Base-by-base conservation (phyloP, 2,329 filamentous ascomycete genomes). In the Alternaria brassicicola region DNA sequence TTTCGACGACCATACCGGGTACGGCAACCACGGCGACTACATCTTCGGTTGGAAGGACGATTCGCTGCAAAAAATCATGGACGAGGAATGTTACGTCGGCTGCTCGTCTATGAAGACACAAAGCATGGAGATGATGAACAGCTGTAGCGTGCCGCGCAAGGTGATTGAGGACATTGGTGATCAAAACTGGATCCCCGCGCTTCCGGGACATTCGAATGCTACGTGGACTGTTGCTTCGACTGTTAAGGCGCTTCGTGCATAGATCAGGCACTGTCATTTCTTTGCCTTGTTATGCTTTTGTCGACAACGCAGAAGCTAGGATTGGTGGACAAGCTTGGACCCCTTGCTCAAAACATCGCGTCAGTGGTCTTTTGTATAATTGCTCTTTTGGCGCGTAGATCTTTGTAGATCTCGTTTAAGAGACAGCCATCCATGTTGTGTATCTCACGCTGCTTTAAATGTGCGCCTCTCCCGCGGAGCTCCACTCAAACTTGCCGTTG, bases 11-110 rank as follows among this genome's bases (percentile, higher is more conserved):
- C 78, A 21, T 42, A 79, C 78, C 35, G 82, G 82, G 28, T 77
- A 78, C 21, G 82, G 81, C 3, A 82, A 81, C 25, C 82, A 84
- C 71, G 82, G 81, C 23, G 82, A 84, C 71, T 84, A 84, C 68
- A 71, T 84, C 57, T 84, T 84, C 67, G 82, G 82, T 55, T 84
- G 82, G 82, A 79, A 83, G 68, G 79, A 76, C 59, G 75, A 83
- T 67, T 73, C 78, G 9, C 78, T 84, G 45, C 82, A 84, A 70
- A 79, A 67, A 46, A 66, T 68, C 23, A 55, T 72, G 63, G 67
- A 72, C 28, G 83, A 78, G 65, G 63, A 63, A 33, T 71, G 68
- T 53, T 72, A 75, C 81, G 67, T 71, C 15, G 49, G 64, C 30
- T 71, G 82, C 69, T 66, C 78, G 31, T 71, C 70, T 13, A 78